A percentile compares a stretch with the other conserved stretches of the same genome.
Evolutionary conservation across 257 asterid species (phyloP).

Genomic region (Solanum paucissectum): DNA sequence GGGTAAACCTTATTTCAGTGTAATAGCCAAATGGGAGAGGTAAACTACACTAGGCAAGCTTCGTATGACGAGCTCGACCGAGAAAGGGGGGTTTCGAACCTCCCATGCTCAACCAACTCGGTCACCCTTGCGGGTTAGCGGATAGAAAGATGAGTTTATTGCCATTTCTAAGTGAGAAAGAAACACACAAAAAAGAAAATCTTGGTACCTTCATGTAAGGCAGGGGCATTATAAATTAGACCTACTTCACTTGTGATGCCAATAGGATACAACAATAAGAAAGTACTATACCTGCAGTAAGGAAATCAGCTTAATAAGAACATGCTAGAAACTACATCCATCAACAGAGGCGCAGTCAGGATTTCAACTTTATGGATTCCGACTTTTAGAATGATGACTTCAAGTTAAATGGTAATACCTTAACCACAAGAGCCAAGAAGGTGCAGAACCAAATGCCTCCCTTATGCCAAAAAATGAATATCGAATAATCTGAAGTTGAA

Average conservation of each 20-base stretch:
- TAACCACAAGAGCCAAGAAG: constrained; percentile 82
- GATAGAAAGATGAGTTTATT: background rate
- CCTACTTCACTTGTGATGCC: constrained; percentile 89
- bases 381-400: background rate
- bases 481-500: constrained; percentile 26
- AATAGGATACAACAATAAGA: constrained; percentile 60
- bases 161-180: background rate
- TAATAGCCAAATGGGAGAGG: background rate
- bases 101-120: background rate
- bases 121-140: background rate
- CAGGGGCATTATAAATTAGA: constrained; percentile 45
- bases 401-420: constrained; percentile 6
- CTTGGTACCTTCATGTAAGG: constrained; percentile 47
- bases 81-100: background rate
- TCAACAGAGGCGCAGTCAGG: rapidly evolving
- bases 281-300: constrained; percentile 67
- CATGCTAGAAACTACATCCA: background rate
- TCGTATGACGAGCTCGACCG: background rate
- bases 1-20: background rate
- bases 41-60: background rate
- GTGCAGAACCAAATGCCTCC: constrained; percentile 68
- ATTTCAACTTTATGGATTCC: background rate
- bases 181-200: background rate
- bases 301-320: background rate
- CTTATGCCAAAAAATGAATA: constrained; percentile 77